Percentiles rank a stretch among this genome's conserved stretches.
phyloP scores from a whole-genome alignment of 768 basidiomycete genomes.

The Phaeolepiota aurea region DNA sequence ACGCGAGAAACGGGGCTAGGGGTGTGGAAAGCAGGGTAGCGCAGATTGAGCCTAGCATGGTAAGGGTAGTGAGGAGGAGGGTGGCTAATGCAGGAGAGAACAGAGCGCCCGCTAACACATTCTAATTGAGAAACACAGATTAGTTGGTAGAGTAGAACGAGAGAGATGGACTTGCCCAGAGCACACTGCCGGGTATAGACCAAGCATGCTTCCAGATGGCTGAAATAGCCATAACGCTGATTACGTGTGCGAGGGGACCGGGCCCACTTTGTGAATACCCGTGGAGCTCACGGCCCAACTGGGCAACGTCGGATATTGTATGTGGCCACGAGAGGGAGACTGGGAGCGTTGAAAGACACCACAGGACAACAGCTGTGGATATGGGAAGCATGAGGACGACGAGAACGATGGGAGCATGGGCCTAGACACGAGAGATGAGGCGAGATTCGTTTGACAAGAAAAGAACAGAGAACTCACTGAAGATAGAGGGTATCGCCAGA shows the following conservation, averaged over 20 bases:
- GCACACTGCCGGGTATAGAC: conserved; percentile 91
- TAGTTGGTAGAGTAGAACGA: conserved; percentile 6
- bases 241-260: conserved; percentile 62
- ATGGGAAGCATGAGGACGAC: conserved; percentile 51
- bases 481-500: conserved; percentile 17
- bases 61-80: conserved; percentile 72
- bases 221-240: conserved; percentile 74
- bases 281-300: conserved; percentile 67
- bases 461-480: conserved; percentile 18
- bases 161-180: conserved; percentile 55
- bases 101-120: conserved; percentile 82
- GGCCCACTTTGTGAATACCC: conserved; percentile 69
- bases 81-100: conserved; percentile 81
- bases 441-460: conserved; percentile 5
- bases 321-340: conserved; percentile 72
- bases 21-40: conserved; percentile 78
- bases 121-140: conserved; percentile 35
- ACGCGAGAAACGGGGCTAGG: conserved; percentile 74
- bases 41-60: conserved; percentile 77
- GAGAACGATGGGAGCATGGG: conserved; percentile 29
- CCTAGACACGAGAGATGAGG: conserved; percentile 14
- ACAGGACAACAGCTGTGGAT: conserved; percentile 60
- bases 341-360: conserved; percentile 73
- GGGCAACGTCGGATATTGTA: conserved; percentile 66
- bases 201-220: conserved; percentile 96